Base-by-base conservation (phyloP, 2,329 filamentous ascomycete species). In the Zarea fungicola region DNA sequence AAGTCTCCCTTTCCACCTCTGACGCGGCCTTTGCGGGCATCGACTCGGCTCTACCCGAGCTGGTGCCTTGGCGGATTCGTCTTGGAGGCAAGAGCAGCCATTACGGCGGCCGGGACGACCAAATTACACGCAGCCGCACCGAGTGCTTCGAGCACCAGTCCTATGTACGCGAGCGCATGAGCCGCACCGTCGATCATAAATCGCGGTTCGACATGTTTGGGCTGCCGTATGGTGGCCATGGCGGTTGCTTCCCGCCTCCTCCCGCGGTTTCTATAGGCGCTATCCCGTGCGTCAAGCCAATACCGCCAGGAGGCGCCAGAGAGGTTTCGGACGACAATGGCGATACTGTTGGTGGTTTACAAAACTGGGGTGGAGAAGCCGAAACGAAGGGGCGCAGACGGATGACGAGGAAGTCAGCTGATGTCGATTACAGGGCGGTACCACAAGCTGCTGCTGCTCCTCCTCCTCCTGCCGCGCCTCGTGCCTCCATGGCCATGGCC, bases 1-100 rank as follows among this genome's bases (percentile, higher is more conserved):
- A 75, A 53, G 65, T 86, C 31, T 74, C 73, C 0, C 72, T 86
- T 5, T 85, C 82, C 3, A 85, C 80, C 0, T 84, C 80, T 0
- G 78, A 84, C 56, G 76, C 81, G 4, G 73, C 72, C 5, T 81
- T 79, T 46, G 71, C 76, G 2, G 75, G 75, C 2, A 65, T 84
- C 2, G 71, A 76, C 21, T 77, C 84, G 50, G 63, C 64, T 11
- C 74, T 81, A 2, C 82, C 82, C 0, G 65, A 62, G 4, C 70
- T 85, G 29, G 60, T 68, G 1, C 71, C 78, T 0, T 85, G 82
- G 82, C 73, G 68, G 42, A 68, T 85, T 54, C 35, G 49, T 7
- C 41, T 50, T 4, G 50, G 60, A 80, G 8, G 65, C 59, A n/a
- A 65, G 65, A 22, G 58, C 58, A 41, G 21, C 36, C 32, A 35